These are phyloP conservation scores for Termitomyces sp. DNA, from an alignment of 768 basidiomycete species.

Conservation along the genomic window DNA sequence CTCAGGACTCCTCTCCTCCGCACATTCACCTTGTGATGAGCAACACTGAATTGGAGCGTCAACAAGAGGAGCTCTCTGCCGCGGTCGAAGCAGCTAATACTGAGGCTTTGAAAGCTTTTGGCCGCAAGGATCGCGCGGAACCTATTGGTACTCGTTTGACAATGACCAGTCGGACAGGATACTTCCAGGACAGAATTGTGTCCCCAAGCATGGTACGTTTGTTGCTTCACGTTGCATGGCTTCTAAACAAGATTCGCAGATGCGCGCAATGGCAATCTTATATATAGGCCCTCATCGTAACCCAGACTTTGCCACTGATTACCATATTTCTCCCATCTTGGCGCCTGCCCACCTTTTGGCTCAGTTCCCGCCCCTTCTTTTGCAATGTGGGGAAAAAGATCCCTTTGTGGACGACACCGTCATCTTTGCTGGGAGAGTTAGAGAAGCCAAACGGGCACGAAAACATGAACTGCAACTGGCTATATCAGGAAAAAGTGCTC, in stretches of 20 bases:
- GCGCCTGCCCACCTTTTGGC: conserved; percentile 80
- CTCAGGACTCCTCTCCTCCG: conserved; percentile 12
- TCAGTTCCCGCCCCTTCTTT: conserved; percentile 88
- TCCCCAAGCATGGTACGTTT: conserved; percentile 89
- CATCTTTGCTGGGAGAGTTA: conserved; percentile 91
- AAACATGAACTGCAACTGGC: conserved; percentile 65
- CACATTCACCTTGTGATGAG: conserved; percentile 22
- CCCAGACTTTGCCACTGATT: conserved; percentile 93
- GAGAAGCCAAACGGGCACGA: conserved; percentile 87
- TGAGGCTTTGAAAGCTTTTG: conserved; percentile 32
- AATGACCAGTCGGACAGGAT: conserved; percentile 92
- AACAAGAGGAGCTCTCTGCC: conserved; percentile 46
- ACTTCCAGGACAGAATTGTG: conserved; percentile 90
- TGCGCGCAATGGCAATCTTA: conserved; percentile 98
- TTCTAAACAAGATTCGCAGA: conserved; percentile 43
- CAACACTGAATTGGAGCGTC: conserved; percentile 37
- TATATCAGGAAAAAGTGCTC: conserved; percentile 55
- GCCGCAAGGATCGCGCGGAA: conserved; percentile 27
- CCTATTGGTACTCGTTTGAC: conserved; percentile 85
- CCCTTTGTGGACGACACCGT: conserved; percentile 98
- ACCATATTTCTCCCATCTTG: conserved; percentile 93
- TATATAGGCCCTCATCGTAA: conserved; percentile 93
- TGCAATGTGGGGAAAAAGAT: conserved; percentile 93
- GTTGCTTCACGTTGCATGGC: background rate
- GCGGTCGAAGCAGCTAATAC: conserved; percentile 46